Evolutionary conservation across 768 basidiomycete species (phyloP), one percentile per base, ranked within the genome.

Genomic region (Pleurotus djamor): DNA sequence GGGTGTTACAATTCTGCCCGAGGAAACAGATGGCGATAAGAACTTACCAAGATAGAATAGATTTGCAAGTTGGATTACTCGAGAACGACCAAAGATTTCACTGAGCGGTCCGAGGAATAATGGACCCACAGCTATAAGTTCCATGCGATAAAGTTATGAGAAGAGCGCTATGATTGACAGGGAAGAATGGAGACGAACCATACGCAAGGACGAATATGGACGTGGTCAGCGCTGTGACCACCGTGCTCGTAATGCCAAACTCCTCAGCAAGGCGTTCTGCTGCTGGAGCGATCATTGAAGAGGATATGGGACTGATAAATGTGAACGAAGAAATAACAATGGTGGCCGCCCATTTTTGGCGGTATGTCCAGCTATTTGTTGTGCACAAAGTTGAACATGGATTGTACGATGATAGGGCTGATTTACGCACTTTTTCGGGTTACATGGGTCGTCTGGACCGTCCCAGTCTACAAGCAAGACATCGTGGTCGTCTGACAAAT

Each of bases 211-310:
- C 65, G 49, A 79, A 79, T 0, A 79, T 80, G 0, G 86, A 87
- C 0, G 82, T 84, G 33, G 79, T 81, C 70, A 92, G 79, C 1
- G 82, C 82, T n/a, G 82, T 71, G 3, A 83, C 56, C 0, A 75
- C 79, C 1, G 64, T 60, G 65, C 68, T 84, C 7, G 78, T 83
- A 32, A 91, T 79, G 1, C 81, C 76, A 60, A 92, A 85, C 17
- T 83, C 69, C 3, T 66, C 58, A 12, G 76, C 85, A 0, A 92
- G 65, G 57, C 83, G 77, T 2, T 62, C 61, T 0, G 77, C 73
- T 0, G 89, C 89, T 0, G 89, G 89, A 0, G 91, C 86, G 1
- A 91, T 74, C 84, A 90, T 90, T 4, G 88, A 83, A 2, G 90
- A 92, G 0, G 88, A 84, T 0, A 91, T 75, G 0, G 89, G 86